Conservation (phyloP, 805 yeast species). For the Brettanomyces bruxellensis region DNA sequence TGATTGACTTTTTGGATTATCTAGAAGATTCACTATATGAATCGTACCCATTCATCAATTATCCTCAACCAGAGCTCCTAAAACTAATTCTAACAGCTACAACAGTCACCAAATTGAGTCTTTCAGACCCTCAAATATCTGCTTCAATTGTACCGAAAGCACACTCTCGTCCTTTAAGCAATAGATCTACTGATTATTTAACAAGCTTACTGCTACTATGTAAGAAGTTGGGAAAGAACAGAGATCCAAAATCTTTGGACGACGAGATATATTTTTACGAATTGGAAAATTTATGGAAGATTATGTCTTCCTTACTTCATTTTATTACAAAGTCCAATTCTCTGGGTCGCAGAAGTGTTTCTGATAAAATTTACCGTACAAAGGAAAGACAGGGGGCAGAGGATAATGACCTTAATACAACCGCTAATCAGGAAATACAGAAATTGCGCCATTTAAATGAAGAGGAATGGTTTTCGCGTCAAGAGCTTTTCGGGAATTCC, state of each 20-base stretch:
- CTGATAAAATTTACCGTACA: background rate
- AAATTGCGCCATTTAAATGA: background rate
- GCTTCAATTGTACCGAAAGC: background rate
- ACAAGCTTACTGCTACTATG: background rate
- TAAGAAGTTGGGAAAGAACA: background rate
- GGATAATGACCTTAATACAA: background rate
- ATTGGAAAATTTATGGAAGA: background rate
- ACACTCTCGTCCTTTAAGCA: background rate
- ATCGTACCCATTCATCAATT: background rate
- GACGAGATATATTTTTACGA: background rate
- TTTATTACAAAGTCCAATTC: background rate
- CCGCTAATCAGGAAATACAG: background rate
- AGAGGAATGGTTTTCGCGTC: background rate
- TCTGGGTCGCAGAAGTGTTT: background rate
- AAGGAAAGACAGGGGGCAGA: too few relatives aligned
- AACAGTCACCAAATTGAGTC: background rate
- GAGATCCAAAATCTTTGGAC: background rate
- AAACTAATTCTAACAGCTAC: background rate
- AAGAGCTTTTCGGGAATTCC: conserved; percentile 2
- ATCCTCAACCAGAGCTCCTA: background rate
- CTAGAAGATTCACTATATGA: background rate
- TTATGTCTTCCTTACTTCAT: background rate
- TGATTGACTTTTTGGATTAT: conserved; percentile 1
- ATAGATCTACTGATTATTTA: background rate
- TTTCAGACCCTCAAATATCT: background rate